A percentile compares a stretch with the other conserved stretches of the same genome.
Conservation (phyloP, 805 yeast genomes). For the Spathaspora hagerdaliae region DNA sequence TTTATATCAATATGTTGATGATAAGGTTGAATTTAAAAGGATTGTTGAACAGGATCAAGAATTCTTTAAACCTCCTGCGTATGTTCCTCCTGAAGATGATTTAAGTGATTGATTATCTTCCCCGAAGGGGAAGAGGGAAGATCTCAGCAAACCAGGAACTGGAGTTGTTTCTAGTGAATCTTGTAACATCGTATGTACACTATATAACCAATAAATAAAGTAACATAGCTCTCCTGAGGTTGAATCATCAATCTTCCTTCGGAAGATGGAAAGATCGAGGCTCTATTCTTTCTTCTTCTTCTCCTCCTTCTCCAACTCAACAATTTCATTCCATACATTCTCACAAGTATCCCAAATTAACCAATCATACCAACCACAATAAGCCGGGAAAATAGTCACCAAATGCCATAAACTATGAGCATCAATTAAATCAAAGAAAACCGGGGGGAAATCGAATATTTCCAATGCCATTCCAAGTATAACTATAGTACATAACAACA, state of each 20-base stretch:
- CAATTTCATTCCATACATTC: conserved; percentile 22
- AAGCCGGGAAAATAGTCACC: conserved; percentile 59
- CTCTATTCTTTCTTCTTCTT: neutral
- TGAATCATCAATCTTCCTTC: too few relatives aligned
- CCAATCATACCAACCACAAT: conserved; percentile 43
- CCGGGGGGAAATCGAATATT: conserved; percentile 81
- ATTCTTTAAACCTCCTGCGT: conserved; percentile 68
- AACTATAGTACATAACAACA: conserved; percentile 40
- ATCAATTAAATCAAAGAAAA: conserved; percentile 61
- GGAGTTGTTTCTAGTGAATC: too few relatives aligned
- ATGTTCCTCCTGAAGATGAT: conserved; percentile 44
- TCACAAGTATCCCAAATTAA: conserved; percentile 38
- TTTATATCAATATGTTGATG: conserved; percentile 68
- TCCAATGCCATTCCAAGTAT: conserved; percentile 83
- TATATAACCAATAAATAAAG: too few relatives aligned
- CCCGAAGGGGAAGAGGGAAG: neutral
- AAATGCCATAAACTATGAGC: conserved; percentile 96
- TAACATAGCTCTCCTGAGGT: too few relatives aligned
- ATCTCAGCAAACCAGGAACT: neutral
- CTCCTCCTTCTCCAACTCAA: conserved; percentile 10
- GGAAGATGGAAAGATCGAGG: too few relatives aligned
- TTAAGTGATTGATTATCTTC: conserved; percentile 7
- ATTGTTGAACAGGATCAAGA: conserved; percentile 59
- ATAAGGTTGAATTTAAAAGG: conserved; percentile 46
- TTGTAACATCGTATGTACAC: too few relatives aligned